phyloP scores from a whole-genome alignment of 2,329 filamentous ascomycete species.

The Torrubiella hemipterigena region DNA sequence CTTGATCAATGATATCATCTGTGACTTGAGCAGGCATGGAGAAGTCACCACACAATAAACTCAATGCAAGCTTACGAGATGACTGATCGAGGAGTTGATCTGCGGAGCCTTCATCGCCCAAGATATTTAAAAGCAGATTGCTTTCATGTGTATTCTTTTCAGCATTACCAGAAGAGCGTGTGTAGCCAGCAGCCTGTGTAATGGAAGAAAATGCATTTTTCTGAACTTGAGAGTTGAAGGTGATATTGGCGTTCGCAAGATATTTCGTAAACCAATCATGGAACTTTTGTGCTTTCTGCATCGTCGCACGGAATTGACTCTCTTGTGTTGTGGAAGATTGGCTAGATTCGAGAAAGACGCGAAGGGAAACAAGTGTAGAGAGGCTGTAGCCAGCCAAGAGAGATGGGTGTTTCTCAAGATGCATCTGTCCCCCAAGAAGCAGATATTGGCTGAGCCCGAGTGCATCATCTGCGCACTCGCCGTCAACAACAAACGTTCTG shows the following conservation, averaged over 20 bases:
- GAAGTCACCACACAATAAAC: conserved; percentile 66
- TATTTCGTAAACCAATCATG: conserved; percentile 67
- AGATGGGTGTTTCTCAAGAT: conserved; percentile 54
- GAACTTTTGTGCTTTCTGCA: conserved; percentile 64
- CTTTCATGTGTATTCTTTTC: conserved; percentile 63
- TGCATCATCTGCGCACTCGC: conserved; percentile 82
- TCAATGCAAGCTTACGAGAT: conserved; percentile 58
- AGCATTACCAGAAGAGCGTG: conserved; percentile 58
- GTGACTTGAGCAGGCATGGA: conserved; percentile 29
- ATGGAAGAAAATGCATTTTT: conserved; percentile 53
- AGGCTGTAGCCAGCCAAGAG: conserved; percentile 75
- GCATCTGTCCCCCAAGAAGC: conserved; percentile 50
- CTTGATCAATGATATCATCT: conserved; percentile 57
- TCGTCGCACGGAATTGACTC: conserved; percentile 65
- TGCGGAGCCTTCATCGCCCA: conserved; percentile 56
- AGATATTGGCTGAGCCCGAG: conserved; percentile 81
- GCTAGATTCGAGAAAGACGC: conserved; percentile 60
- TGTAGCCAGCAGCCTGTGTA: conserved; percentile 53
- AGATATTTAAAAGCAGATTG: conserved; percentile 63
- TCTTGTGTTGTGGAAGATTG: conserved; percentile 77
- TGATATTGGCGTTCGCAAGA: conserved; percentile 48
- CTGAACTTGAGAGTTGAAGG: conserved; percentile 35
- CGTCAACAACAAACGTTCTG: conserved; percentile 65
- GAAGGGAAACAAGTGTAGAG: conserved; percentile 67
- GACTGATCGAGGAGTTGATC: conserved; percentile 56